These are phyloP conservation scores for Raffaelea albimanens DNA, from an alignment of 2,329 filamentous ascomycete species.

Conservation along the genomic window DNA sequence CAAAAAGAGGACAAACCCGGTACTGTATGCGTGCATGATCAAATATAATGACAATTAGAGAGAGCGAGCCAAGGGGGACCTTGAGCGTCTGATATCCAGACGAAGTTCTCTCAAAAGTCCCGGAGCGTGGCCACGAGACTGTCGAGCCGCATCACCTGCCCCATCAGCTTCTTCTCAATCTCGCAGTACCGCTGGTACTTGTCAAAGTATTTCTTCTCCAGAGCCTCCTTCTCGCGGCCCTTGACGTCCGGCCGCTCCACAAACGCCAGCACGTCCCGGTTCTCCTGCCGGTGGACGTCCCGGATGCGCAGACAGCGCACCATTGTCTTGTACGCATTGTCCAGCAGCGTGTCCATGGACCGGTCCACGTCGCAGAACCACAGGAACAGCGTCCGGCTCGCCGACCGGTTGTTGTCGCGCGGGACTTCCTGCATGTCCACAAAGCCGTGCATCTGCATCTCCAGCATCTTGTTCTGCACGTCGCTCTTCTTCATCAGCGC, in stretches of 20 bases:
- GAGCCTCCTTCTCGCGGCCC: constrained; percentile 71
- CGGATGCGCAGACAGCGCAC: constrained; percentile 73
- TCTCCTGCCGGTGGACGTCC: constrained; percentile 61
- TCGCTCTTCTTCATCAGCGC: constrained; percentile 80
- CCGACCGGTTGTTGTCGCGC: constrained; percentile 71
- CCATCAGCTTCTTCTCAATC: constrained; percentile 63
- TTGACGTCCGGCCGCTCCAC: constrained; percentile 79
- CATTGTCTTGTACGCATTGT: constrained; percentile 86
- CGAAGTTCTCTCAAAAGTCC: constrained; percentile 55
- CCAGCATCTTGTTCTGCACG: constrained; percentile 72
- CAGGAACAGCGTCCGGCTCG: constrained; percentile 77
- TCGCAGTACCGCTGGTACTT: constrained; percentile 49
- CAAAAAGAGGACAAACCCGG: too few species aligned
- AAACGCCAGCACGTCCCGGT: constrained; percentile 66
- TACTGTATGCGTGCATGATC: too few species aligned
- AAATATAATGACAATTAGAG: too few species aligned
- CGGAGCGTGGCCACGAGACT: constrained; percentile 74
- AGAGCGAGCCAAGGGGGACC: too few species aligned
- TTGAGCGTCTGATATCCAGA: too few species aligned
- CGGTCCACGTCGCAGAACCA: constrained; percentile 82
- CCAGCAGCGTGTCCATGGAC: constrained; percentile 59
- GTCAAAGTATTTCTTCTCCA: constrained; percentile 64
- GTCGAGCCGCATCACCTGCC: constrained; percentile 73
- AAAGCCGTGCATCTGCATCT: constrained; percentile 77
- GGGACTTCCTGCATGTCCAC: constrained; percentile 93